Evolutionary conservation across 2,329 filamentous ascomycete species (phyloP).

Genomic region (Chaetomiaceae sp.): DNA sequence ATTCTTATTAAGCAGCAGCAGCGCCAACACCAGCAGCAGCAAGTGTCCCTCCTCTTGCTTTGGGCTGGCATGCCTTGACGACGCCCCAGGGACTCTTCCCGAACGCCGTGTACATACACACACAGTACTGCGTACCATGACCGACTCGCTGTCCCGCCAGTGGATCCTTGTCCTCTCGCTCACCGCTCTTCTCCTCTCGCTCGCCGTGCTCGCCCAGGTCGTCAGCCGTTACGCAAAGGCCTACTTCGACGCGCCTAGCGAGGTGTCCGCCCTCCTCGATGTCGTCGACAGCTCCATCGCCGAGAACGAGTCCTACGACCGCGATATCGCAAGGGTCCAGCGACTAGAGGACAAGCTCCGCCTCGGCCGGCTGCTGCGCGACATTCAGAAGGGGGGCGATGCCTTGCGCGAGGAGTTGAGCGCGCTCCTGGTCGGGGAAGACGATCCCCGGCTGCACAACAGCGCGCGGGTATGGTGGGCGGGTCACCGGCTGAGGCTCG

Average conservation of each 20-base stretch:
- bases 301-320: conserved; percentile 61
- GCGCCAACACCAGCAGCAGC: too few relatives aligned
- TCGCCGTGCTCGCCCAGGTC: conserved; percentile 50
- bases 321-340: conserved; percentile 52
- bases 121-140: too few relatives aligned
- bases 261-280: conserved; percentile 55
- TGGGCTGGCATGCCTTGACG: conserved; percentile 9
- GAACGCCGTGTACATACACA: conserved; percentile 33
- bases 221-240: conserved; percentile 49
- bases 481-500: conserved; percentile 46
- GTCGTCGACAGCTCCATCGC: conserved; percentile 57
- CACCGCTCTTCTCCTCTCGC: conserved; percentile 52
- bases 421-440: conserved; percentile 44
- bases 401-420: conserved; percentile 58
- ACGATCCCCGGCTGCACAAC: conserved; percentile 39
- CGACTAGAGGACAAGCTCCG: conserved; percentile 60
- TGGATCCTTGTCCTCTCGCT: conserved; percentile 55
- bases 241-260: conserved; percentile 53
- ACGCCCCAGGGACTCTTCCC: conserved; percentile 26
- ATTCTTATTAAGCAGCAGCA: conserved; percentile 5
- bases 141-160: conserved; percentile 46
- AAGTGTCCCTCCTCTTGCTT: not conserved
- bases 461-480: conserved; percentile 55
- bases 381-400: conserved; percentile 58
- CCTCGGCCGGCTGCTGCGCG: conserved; percentile 51